phyloP scores from a whole-genome alignment of 805 yeast species.

The Cyberlindnera mrakii region DNA sequence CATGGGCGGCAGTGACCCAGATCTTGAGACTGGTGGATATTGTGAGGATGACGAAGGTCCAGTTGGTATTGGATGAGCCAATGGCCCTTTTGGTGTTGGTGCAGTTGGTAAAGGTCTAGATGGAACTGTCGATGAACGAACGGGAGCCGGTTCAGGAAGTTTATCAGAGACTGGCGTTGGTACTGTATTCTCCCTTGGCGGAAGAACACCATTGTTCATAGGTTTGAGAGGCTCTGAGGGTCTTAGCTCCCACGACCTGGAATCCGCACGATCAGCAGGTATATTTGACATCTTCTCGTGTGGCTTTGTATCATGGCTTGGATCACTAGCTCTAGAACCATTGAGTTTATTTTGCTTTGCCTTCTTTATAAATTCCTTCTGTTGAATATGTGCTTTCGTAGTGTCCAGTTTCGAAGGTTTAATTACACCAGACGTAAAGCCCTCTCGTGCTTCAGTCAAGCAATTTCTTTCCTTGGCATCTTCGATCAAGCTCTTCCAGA shows the following conservation, averaged over 20 bases:
- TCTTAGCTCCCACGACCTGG: neutral
- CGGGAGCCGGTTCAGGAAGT: neutral
- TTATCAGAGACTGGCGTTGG: neutral
- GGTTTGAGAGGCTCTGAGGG: neutral
- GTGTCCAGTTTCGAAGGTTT: no score
- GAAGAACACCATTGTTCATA: neutral
- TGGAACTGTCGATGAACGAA: neutral
- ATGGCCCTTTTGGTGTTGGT: neutral
- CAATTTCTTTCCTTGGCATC: constrained; percentile 53
- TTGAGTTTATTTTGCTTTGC: no score
- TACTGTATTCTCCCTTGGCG: neutral
- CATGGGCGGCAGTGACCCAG: constrained; percentile 13
- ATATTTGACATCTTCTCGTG: neutral
- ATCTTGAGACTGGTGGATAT: constrained; percentile 8
- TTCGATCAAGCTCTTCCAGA: constrained; percentile 66
- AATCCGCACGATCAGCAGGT: neutral
- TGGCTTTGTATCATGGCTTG: neutral
- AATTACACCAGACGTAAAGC: constrained; percentile 10
- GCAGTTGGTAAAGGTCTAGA: neutral
- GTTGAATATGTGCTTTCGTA: neutral
- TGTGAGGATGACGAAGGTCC: neutral
- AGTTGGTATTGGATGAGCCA: neutral
- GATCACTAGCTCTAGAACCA: neutral
- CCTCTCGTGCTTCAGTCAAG: constrained; percentile 11
- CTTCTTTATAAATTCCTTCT: neutral